These are phyloP conservation scores for Hemerocallis citrina DNA, from an alignment of 106 monocot genomes.

Conservation along the genomic window DNA sequence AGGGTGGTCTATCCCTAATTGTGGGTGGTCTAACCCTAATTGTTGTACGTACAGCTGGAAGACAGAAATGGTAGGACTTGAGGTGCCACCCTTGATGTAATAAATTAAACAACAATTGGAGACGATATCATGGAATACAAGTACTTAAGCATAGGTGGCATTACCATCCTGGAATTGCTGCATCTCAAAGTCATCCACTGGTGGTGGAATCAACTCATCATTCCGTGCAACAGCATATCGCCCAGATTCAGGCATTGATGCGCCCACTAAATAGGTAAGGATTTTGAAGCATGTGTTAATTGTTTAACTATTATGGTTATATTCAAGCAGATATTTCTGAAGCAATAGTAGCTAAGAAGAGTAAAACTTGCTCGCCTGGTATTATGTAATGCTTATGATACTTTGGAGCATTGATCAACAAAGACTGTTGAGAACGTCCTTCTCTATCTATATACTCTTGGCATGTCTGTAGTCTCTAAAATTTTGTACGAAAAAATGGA, in stretches of 20 bases:
- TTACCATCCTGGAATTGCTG: slow-evolving; percentile 31
- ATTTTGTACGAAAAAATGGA: no score
- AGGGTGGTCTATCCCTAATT: slow-evolving; percentile 47
- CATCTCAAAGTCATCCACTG: slow-evolving; percentile 14
- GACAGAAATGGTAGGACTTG: not conserved
- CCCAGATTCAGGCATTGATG: slow-evolving; percentile 35
- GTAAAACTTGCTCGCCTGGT: slow-evolving; percentile 43
- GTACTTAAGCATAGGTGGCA: not conserved
- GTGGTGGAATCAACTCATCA: slow-evolving; percentile 2
- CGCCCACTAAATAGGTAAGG: slow-evolving; percentile 25
- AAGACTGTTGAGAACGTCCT: slow-evolving; percentile 56
- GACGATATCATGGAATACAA: no score
- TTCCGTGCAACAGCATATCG: slow-evolving; percentile 26
- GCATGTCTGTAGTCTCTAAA: slow-evolving; percentile 52
- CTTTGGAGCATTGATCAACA: slow-evolving; percentile 41
- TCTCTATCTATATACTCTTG: slow-evolving; percentile 44
- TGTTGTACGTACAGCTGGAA: slow-evolving; percentile 17
- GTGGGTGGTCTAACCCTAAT: slow-evolving; percentile 42
- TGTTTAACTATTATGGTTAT: not conserved
- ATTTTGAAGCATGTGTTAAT: not conserved
- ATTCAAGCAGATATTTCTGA: not conserved
- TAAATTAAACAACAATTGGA: not conserved
- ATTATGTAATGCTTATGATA: slow-evolving; percentile 77
- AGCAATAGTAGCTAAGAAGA: not conserved
- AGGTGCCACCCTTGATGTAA: not conserved